These are phyloP conservation scores for Tetraselmis striata DNA, from an alignment of 139 green algal genomes.

Conservation along the genomic window DNA sequence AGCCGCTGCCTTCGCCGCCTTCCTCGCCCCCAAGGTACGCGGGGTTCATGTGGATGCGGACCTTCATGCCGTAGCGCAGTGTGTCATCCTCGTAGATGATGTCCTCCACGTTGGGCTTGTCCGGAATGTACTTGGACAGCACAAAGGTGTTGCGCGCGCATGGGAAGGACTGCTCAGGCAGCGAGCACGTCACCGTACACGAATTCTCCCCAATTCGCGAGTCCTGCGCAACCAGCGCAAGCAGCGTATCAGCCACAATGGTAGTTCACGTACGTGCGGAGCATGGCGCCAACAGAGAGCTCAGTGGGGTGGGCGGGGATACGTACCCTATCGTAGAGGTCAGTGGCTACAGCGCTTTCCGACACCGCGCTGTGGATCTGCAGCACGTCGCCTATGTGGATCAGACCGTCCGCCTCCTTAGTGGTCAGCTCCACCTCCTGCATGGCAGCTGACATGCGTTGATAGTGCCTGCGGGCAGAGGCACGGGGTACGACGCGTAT, in stretches of 20 bases:
- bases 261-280: no score
- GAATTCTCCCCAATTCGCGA: slow-evolving; percentile 29
- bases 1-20: not conserved
- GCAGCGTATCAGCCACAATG: no score
- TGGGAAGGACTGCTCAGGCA: slow-evolving; percentile 23
- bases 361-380: slow-evolving; percentile 6
- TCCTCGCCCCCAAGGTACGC: not conserved
- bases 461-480: slow-evolving; percentile 29
- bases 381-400: slow-evolving; percentile 57
- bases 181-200: slow-evolving; percentile 33
- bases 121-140: slow-evolving; percentile 34
- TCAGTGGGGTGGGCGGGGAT: no score
- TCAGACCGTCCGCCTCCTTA: slow-evolving; percentile 35
- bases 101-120: slow-evolving; percentile 10
- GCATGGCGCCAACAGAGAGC: no score
- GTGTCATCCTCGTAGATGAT: slow-evolving; percentile 26
- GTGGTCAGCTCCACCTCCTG: slow-evolving; percentile 40
- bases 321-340: not conserved
- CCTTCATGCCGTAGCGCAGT: slow-evolving; percentile 48
- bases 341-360: not conserved
- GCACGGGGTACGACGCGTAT: no score
- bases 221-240: slow-evolving; percentile 24
- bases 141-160: slow-evolving; percentile 47
- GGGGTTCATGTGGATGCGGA: not conserved
- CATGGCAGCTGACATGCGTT: slow-evolving; percentile 33